Conservation (phyloP, 495 filamentous ascomycete genomes). For the Penicillium chermesinum region DNA sequence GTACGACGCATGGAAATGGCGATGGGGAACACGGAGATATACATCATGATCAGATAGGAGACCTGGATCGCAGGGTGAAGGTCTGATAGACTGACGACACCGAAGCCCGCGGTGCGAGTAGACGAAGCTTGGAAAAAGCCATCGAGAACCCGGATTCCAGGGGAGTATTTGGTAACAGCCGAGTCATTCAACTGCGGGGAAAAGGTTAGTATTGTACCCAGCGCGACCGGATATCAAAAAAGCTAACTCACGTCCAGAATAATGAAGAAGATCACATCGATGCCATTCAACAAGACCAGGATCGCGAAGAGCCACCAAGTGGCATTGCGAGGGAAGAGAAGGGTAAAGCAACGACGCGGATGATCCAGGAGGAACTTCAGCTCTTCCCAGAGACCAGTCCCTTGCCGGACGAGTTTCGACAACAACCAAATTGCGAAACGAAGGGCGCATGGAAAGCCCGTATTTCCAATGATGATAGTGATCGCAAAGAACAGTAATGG, state of each 20-base stretch:
- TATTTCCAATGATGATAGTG: conserved; percentile 89
- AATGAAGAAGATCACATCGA: conserved; percentile 85
- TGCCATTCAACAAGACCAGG: conserved; percentile 70
- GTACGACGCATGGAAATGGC: conserved; percentile 90
- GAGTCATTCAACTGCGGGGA: conserved; percentile 60
- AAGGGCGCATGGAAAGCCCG: conserved; percentile 89
- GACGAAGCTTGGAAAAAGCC: conserved; percentile 84
- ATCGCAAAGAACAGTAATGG: conserved; percentile 71
- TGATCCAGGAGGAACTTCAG: conserved; percentile 87
- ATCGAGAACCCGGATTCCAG: conserved; percentile 69
- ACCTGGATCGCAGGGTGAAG: conserved; percentile 91
- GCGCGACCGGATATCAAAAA: too few species aligned
- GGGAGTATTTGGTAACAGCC: conserved; percentile 54
- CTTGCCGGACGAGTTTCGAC: conserved; percentile 52
- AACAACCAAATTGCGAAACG: conserved; percentile 80
- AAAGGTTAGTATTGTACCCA: conserved; percentile 10
- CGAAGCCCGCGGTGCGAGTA: conserved; percentile 84
- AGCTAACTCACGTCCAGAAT: conserved; percentile 82
- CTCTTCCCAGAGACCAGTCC: conserved; percentile 76
- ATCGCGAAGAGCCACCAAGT: conserved; percentile 95
- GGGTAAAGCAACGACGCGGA: conserved; percentile 88
- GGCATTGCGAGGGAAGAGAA: conserved; percentile 83
- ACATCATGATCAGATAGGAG: conserved; percentile 98
- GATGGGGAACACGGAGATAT: conserved; percentile 94
- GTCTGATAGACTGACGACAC: conserved; percentile 65